Percentiles rank a stretch among this genome's conserved stretches.
Evolutionary conservation across 768 basidiomycete genomes (phyloP).

Genomic region (Rubroboletus satanas): DNA sequence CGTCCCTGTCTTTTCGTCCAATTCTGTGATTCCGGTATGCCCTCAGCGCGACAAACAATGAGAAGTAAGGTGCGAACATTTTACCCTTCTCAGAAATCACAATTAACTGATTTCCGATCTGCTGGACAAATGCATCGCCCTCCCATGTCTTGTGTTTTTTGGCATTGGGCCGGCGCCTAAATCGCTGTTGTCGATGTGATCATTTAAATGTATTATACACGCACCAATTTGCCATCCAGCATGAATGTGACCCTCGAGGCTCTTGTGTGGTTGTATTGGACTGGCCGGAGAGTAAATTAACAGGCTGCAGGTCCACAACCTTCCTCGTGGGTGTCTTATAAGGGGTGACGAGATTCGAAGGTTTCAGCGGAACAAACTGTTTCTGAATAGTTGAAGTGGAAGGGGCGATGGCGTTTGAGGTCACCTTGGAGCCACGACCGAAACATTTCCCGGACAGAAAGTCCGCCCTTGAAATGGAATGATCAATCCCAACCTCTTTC

Average conservation of each 20-base stretch:
- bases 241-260: conserved; percentile 26
- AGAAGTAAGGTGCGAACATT: conserved; percentile 40
- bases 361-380: conserved; percentile 32
- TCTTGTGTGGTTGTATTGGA: conserved; percentile 6
- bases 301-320: conserved; percentile 39
- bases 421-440: conserved; percentile 32
- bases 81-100: conserved; percentile 71
- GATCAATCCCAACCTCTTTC: conserved; percentile 67
- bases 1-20: conserved; percentile 60
- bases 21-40: conserved; percentile 39
- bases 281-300: conserved; percentile 32
- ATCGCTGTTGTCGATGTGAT: conserved; percentile 1
- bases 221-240: conserved; percentile 73
- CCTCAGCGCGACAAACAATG: conserved; percentile 5
- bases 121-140: conserved; percentile 64
- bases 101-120: conserved; percentile 46
- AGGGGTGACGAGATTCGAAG: conserved; percentile 20
- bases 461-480: conserved; percentile 48
- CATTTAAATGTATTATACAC: conserved; percentile 11
- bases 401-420: conserved; percentile 11
- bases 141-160: conserved; percentile 90
- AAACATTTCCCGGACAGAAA: conserved; percentile 68
- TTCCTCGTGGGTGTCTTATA: conserved; percentile 27
- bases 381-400: conserved; percentile 31
- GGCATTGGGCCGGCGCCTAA: conserved; percentile 65